phyloP scores from a whole-genome alignment of 2,329 filamentous ascomycete species.

The Emmonsia crescens region DNA sequence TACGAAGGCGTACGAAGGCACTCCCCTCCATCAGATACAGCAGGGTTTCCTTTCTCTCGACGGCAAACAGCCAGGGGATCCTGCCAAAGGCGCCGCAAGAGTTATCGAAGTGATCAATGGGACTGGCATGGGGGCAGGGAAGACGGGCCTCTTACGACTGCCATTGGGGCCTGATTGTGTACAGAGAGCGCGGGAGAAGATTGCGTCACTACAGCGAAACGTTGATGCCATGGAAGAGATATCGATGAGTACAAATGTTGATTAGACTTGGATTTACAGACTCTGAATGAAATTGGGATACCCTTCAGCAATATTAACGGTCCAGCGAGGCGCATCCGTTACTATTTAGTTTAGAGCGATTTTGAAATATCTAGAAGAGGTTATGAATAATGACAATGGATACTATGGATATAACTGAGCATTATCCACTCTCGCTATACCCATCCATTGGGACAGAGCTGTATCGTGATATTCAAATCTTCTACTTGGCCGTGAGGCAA shows the following conservation, averaged over 20 bases:
- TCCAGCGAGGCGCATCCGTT: too few species aligned
- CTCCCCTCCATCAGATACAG: conserved; percentile 9
- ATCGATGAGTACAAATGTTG: conserved; percentile 5
- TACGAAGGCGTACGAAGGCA: conserved; percentile 15
- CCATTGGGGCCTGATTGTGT: conserved; percentile 20
- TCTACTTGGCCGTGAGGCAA: not conserved
- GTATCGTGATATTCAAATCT: not conserved
- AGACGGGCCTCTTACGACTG: conserved; percentile 16
- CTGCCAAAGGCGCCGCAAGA: conserved; percentile 17
- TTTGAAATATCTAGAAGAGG: too few species aligned
- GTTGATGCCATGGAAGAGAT: conserved; percentile 13
- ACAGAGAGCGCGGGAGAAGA: conserved; percentile 14
- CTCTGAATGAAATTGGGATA: not conserved
- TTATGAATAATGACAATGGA: too few species aligned
- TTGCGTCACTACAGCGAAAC: conserved; percentile 12
- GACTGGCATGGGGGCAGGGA: conserved; percentile 18
- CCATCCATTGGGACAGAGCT: too few species aligned
- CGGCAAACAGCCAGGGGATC: conserved; percentile 19
- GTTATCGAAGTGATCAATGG: conserved; percentile 20
- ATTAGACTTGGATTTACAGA: not conserved
- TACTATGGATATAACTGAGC: too few species aligned
- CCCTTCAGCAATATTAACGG: not conserved
- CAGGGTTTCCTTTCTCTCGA: conserved; percentile 10
- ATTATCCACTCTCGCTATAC: too few species aligned
- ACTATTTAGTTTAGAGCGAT: too few species aligned